Evolutionary conservation across 202 grass and related monocot species (phyloP), one percentile per base, ranked within the genome.

Genomic region (Bolboschoenoplectus hybrid): DNA sequence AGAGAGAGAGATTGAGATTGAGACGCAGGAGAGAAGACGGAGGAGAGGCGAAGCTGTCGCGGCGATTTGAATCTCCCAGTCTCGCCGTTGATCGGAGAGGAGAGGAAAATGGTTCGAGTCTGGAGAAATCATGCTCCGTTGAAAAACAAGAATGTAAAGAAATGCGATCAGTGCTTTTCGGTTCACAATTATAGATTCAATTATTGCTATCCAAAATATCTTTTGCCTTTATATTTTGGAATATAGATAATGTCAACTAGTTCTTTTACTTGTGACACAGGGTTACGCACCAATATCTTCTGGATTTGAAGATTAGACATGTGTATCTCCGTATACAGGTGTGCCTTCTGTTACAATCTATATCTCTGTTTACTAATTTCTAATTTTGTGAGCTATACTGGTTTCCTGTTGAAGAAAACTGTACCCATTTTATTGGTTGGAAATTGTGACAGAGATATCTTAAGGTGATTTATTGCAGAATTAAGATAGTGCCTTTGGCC

Each of bases 321-420:
- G 89, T 97, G 85, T 97, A 93, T 89, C 89, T 94, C 74, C 91
- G 92, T 79, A 90, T 94, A 86, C 92, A 94, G 95, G 95, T 97
- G 55, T 86, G 72, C 34, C 80, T 39, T 60, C 76, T 68, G 39
- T 69, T 47, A 14, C 19, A 63, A 11, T 86, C 38, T 44, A 46
- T 8, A 7, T 14, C 2, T 41, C 0, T 63, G 67, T 11, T 66
- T 52, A 32, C 51, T 67, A n/a, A 65, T 47, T 67, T 35, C 11
- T 83, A 64, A 56, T 41, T 82, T 61, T 57, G 13, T 61, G 8
- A 56, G 20, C 2, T 41, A 61, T 77, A 77, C 57, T 7, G 57
- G 0, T 61, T 14, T 41, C 46, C n/a, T 74, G n/a, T 74, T 51
- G 70, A 74, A 51, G 9, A 7, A 32, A 74, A 19, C 13, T 17